These are phyloP conservation scores for Trematosphaeria pertusa DNA, from an alignment of 2,329 filamentous ascomycete species.

Conservation along the genomic window DNA sequence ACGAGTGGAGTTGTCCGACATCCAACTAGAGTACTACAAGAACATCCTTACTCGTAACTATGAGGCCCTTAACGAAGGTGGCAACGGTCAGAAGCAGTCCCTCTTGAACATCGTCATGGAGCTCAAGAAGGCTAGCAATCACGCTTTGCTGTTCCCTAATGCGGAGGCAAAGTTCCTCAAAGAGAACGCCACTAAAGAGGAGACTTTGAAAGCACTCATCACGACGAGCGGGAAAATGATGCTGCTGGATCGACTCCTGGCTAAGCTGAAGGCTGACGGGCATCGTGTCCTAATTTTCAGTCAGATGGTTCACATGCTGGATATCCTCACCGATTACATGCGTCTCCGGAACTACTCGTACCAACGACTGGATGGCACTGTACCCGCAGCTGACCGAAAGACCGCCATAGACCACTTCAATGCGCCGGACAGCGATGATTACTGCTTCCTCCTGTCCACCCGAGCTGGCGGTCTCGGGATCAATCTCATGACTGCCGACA, in stretches of 20 bases:
- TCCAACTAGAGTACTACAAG: slow-evolving; percentile 98
- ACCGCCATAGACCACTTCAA: slow-evolving; percentile 99
- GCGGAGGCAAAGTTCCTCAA: slow-evolving; percentile 88
- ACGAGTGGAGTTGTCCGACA: slow-evolving; percentile 93
- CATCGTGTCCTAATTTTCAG: slow-evolving; percentile 98
- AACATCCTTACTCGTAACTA: slow-evolving; percentile 98
- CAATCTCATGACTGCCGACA: slow-evolving; percentile 98
- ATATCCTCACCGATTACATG: slow-evolving; percentile 94
- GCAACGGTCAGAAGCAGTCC: slow-evolving; percentile 90
- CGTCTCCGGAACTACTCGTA: slow-evolving; percentile 93
- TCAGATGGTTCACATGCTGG: slow-evolving; percentile 99
- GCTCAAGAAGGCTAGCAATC: slow-evolving; percentile 97
- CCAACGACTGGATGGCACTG: slow-evolving; percentile 93
- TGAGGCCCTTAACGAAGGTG: slow-evolving; percentile 87
- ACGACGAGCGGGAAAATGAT: slow-evolving; percentile 99
- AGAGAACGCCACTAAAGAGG: slow-evolving; percentile 82
- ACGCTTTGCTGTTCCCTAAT: slow-evolving; percentile 96
- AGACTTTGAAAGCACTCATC: slow-evolving; percentile 89
- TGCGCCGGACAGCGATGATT: slow-evolving; percentile 92
- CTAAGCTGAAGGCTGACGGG: slow-evolving; percentile 90
- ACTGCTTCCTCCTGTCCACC: slow-evolving; percentile 94
- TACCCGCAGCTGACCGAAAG: slow-evolving; percentile 83
- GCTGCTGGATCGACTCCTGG: slow-evolving; percentile 92
- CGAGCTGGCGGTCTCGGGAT: slow-evolving; percentile 97
- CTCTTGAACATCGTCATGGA: slow-evolving; percentile 99